These are phyloP conservation scores for Nemania serpens DNA, from an alignment of 2,329 filamentous ascomycete genomes.

Conservation along the genomic window DNA sequence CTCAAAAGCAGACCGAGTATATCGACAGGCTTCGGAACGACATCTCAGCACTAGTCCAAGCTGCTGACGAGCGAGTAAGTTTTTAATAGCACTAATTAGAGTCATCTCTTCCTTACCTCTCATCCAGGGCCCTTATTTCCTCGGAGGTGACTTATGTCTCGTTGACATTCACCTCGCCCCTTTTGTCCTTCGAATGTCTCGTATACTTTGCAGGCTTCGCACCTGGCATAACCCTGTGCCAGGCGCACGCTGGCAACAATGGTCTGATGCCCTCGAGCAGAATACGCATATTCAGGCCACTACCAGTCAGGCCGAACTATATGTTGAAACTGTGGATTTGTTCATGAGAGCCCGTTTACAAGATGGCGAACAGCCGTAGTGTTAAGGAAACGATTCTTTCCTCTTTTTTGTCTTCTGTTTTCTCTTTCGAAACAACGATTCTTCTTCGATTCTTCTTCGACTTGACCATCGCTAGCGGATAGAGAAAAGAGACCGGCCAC, in stretches of 20 bases:
- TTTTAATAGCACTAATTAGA: neutral
- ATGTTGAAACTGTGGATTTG: conserved; percentile 63
- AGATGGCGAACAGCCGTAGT: conserved; percentile 13
- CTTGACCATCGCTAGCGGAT: conserved; percentile 10
- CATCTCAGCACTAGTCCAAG: conserved; percentile 59
- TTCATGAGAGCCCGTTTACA: conserved; percentile 33
- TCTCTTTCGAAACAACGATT: no score
- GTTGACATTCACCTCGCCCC: conserved; percentile 79
- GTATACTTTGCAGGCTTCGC: conserved; percentile 66
- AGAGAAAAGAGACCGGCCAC: conserved; percentile 2
- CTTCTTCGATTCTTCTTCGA: neutral
- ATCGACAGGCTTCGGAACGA: conserved; percentile 67
- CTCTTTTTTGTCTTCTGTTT: no score
- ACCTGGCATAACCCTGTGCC: conserved; percentile 68
- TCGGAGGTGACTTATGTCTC: conserved; percentile 55
- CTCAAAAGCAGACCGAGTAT: conserved; percentile 60
- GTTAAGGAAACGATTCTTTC: neutral
- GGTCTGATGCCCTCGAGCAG: conserved; percentile 71
- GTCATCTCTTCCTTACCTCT: conserved; percentile 7
- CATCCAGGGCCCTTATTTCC: conserved; percentile 70
- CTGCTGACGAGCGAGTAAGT: conserved; percentile 50
- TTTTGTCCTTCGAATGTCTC: conserved; percentile 71
- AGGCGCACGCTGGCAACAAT: conserved; percentile 68
- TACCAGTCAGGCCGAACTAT: conserved; percentile 63
- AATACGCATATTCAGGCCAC: conserved; percentile 68